phyloP scores from a whole-genome alignment of 2,329 filamentous ascomycete species.

The Epichloe gansuensis region DNA sequence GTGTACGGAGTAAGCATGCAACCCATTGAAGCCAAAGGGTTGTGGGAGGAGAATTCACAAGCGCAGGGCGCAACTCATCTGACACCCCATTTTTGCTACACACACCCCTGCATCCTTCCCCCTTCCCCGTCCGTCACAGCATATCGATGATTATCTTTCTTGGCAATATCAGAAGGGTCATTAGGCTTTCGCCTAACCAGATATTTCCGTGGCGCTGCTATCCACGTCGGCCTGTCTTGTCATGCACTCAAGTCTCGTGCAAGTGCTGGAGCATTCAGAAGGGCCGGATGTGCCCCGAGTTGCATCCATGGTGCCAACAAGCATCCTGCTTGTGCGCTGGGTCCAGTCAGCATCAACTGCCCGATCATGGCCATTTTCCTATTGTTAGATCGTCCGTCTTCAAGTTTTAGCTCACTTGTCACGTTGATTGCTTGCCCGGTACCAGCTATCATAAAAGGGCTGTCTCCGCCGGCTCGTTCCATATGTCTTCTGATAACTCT shows the following conservation, averaged over 20 bases:
- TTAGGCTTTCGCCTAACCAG: background rate
- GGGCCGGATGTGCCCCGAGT: conserved; percentile 1
- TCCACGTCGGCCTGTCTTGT: background rate
- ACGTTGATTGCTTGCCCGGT: background rate
- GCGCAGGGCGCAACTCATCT: background rate
- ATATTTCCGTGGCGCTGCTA: background rate
- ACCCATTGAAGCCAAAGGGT: background rate
- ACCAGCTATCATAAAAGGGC: background rate
- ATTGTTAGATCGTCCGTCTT: background rate
- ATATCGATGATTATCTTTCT: background rate
- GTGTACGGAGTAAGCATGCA: background rate
- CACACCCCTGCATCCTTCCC: background rate
- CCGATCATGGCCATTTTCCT: background rate
- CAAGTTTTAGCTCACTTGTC: background rate
- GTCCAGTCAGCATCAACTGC: background rate
- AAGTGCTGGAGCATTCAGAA: conserved; percentile 2
- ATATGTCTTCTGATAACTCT: background rate
- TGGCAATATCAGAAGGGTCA: background rate
- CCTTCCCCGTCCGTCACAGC: background rate
- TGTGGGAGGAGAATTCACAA: background rate
- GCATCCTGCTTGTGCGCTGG: background rate
- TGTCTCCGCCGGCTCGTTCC: background rate
- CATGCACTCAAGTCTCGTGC: conserved; percentile 7
- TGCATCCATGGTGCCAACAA: background rate
- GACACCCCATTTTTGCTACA: background rate